phyloP scores from a whole-genome alignment of 139 green algal genomes.

The Auxenochlorella protothecoides region DNA sequence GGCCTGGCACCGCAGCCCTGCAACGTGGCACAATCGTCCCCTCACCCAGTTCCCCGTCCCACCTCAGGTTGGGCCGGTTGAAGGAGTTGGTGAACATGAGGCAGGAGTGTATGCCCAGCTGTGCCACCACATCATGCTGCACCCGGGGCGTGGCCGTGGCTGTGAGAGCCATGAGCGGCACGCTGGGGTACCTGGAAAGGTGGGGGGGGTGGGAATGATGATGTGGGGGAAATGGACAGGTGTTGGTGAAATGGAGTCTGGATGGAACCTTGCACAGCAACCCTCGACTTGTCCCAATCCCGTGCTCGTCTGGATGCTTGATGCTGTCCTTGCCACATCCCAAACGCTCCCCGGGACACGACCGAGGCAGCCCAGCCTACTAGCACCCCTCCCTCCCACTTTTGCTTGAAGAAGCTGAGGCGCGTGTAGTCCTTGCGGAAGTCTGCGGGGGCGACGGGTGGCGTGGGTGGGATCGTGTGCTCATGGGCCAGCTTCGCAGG shows the following conservation, averaged over 20 bases:
- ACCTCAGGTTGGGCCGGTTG: slow-evolving; percentile 84
- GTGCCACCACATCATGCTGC: slow-evolving; percentile 53
- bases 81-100: slow-evolving; percentile 80
- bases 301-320: too few relatives aligned
- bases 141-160: slow-evolving; percentile 76
- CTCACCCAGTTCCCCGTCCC: not conserved
- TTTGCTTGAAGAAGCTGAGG: slow-evolving; percentile 65
- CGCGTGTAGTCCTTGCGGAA: slow-evolving; percentile 84
- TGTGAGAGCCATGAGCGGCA: slow-evolving; percentile 79
- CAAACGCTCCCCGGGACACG: too few relatives aligned
- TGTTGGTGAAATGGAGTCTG: too few relatives aligned
- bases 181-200: slow-evolving; percentile 34
- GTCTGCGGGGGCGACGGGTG: slow-evolving; percentile 45
- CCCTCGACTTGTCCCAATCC: too few relatives aligned
- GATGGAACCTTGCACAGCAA: too few relatives aligned
- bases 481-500: not conserved
- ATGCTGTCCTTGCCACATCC: too few relatives aligned
- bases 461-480: not conserved
- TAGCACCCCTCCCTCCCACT: slow-evolving; percentile 11
- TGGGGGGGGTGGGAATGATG: not conserved
- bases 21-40: not conserved
- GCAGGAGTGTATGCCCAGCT: slow-evolving; percentile 42
- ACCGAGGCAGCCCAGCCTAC: too few relatives aligned
- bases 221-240: not conserved
- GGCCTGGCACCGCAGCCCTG: slow-evolving; percentile 4